Base-by-base conservation (phyloP, 2,329 filamentous ascomycete genomes). In the Hysterium pulicare region DNA sequence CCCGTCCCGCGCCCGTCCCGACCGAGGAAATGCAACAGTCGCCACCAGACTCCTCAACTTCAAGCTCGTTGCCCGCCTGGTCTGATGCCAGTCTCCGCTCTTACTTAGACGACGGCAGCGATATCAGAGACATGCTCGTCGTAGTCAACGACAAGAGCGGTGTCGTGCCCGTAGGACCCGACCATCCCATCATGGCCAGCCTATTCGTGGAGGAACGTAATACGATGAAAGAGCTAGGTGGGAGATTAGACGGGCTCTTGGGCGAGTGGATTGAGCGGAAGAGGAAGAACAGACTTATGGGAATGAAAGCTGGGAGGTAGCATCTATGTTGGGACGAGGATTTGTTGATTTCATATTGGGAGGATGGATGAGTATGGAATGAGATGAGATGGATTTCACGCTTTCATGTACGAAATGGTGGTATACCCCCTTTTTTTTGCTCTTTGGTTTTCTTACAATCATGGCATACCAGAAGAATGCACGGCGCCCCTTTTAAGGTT, bases 121-220 rank as follows among this genome's bases (percentile, higher is more conserved):
- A 95, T 49, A 89, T 98, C 53, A 82, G 88, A 38, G 91, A 98
- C 62, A 79, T 97, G 62, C 77, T 97, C 39, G 79, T 90, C 28
- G 86, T 98, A 47, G 89, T 98, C 21, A 90, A 95, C 61, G 90
- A 97, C 68, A 95, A 90, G 64, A 86, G 83, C 11, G 87, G 90
- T 45, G 83, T 94, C 13, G 78, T 82, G 32, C 86, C 89, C 15
- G 87, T 85, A 6, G 81, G 85, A 1, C 78, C 80, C n/a, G 88
- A 95, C 44, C 90, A 97, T 64, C 91, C 91, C 0, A 76, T 95
- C 33, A 88, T 86, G 38, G 81, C 82, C 11, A 80, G 82, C 17
- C 71, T 97, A 41, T 97, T 94, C 71, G 83, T 82, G 38, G 87
- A 95, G 61, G 88, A 95, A 68, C 90, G 89, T 59, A 87, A 86